Evolutionary conservation across 1,139 yeast genomes (phyloP).

Genomic region (Scheffersomyces segobiensis): DNA sequence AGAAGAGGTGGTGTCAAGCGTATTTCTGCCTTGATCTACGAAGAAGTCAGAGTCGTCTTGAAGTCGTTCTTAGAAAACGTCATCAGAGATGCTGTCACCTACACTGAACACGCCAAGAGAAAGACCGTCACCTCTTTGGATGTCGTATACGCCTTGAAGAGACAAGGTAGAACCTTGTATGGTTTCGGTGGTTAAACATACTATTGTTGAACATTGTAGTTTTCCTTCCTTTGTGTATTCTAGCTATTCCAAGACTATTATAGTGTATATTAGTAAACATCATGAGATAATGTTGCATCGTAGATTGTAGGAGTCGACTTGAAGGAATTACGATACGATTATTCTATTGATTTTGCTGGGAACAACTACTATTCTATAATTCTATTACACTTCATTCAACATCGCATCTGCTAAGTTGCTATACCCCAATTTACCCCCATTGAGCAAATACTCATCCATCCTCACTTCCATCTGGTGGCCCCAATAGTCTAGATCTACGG

Average conservation of each 20-base stretch:
- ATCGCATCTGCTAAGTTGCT: slow-evolving; percentile 10
- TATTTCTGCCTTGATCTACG: slow-evolving; percentile 97
- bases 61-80: slow-evolving; percentile 96
- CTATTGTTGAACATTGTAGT: slow-evolving; percentile 1
- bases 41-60: slow-evolving; percentile 96
- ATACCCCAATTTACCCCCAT: slow-evolving; percentile 32
- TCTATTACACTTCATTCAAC: not conserved
- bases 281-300: slow-evolving; percentile 7
- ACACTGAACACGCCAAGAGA: slow-evolving; percentile 99
- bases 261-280: slow-evolving; percentile 35
- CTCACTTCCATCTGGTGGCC: slow-evolving; percentile 29
- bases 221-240: slow-evolving; percentile 14
- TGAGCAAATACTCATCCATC: slow-evolving; percentile 22
- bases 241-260: slow-evolving; percentile 15
- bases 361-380: no score
- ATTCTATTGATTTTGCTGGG: no score
- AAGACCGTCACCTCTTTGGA: slow-evolving; percentile 98
- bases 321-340: not conserved
- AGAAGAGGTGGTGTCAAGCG: slow-evolving; percentile 99
- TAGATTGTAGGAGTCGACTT: not conserved
- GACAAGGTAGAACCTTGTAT: slow-evolving; percentile 99
- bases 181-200: slow-evolving; percentile 95
- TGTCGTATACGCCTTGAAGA: slow-evolving; percentile 98
- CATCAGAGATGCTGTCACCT: slow-evolving; percentile 98
- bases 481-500: slow-evolving; percentile 36